Conservation (phyloP, 2,329 filamentous ascomycete species). For the Verticillium alfalfae region DNA sequence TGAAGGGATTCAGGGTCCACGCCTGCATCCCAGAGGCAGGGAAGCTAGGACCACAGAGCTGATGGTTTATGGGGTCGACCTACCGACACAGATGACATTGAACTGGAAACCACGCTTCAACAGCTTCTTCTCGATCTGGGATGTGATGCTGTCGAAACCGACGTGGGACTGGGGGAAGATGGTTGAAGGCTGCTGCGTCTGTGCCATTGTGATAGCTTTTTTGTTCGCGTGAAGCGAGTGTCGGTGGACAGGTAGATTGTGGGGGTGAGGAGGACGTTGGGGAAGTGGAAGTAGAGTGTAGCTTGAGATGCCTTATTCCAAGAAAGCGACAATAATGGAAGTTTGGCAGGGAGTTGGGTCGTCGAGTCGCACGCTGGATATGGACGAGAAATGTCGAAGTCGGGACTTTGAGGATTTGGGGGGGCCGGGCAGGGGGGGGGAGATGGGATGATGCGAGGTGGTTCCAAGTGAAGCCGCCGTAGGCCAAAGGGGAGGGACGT, state of each 20-base stretch:
- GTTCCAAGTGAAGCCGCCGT: constrained; percentile 8
- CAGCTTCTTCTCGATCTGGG: constrained; percentile 98
- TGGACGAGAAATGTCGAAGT: constrained; percentile 8
- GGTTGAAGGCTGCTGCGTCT: constrained; percentile 59
- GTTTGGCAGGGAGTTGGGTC: not conserved
- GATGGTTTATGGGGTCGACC: constrained; percentile 31
- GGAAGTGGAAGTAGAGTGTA: constrained; percentile 17
- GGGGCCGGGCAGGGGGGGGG: not conserved
- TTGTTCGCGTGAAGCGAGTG: constrained; percentile 18
- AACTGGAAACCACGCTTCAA: constrained; percentile 99
- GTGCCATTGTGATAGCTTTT: constrained; percentile 38
- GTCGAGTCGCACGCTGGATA: not conserved
- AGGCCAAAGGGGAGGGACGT: constrained; percentile 8
- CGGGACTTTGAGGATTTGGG: constrained; percentile 1
- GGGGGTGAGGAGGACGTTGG: constrained; percentile 20
- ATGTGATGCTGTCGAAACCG: constrained; percentile 99
- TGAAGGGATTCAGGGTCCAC: not conserved
- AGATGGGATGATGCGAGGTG: constrained; percentile 5
- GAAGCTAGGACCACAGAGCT: not conserved
- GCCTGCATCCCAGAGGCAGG: not conserved
- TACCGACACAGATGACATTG: constrained; percentile 99
- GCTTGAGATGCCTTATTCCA: constrained; percentile 11
- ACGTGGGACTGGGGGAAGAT: constrained; percentile 95
- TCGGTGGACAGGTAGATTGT: constrained; percentile 11
- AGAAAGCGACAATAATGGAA: constrained; percentile 1